Base-by-base conservation (phyloP, 306 rosid genomes). In the Casuarina glauca region DNA sequence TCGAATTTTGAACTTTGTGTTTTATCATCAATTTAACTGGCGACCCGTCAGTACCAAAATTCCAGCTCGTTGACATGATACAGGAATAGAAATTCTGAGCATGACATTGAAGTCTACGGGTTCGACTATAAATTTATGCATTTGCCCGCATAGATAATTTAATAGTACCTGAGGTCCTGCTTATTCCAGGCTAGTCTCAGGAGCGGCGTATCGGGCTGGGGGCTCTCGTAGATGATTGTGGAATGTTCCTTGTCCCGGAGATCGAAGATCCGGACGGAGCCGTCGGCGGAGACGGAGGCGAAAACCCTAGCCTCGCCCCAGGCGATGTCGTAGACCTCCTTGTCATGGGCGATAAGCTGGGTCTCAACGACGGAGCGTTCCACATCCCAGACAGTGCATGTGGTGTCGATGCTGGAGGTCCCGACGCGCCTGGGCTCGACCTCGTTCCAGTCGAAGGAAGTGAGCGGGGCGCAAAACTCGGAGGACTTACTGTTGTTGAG, bases 381-480 rank as follows among this genome's bases (percentile, higher is more conserved):
- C 15, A 95, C 82, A 62, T 95, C 98, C 98, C 98, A 95, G 49
- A 95, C 80, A 8, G 98, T 95, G 36, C 98, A 95, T 0, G 98
- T 95, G 10, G 98, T 95, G 85, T 95, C 97, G 70, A 95, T 95
- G 87, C 97, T 91, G 4, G 97, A 95, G 4, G 98, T 95, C 0
- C 93, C 98, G 11, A 95, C 88, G 16, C 97, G 84, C 5, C 87
- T 82, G 20, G 96, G 97, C 32, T 95, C 99, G 72, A 93, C 55
- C 12, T 95, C 94, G 77, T 95, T 95, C 99, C 99, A 95, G 74
- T 95, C 99, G 83, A 93, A 95, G 39, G 99, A 95, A 55, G 99
- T 95, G 36, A 95, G 70, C 0, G 99, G 99, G 52, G 99, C 99
- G 43, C 95, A 92, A 66, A 91, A 95, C 73, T 91, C 99, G 84